phyloP scores from a whole-genome alignment of 1,139 yeast genomes.

The Hyphopichia pseudoburtonii region DNA sequence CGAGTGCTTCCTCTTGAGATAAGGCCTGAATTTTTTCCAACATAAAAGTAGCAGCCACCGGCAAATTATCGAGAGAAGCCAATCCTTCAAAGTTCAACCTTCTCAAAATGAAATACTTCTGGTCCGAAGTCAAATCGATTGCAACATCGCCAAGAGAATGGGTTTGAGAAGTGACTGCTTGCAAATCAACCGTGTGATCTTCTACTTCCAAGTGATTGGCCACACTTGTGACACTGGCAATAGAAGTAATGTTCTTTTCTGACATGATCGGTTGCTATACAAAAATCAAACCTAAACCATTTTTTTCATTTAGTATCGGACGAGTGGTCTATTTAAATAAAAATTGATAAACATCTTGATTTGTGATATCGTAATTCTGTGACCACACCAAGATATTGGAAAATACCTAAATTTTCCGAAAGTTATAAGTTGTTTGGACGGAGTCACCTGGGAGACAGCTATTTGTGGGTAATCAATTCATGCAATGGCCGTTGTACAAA shows the following conservation, averaged over 20 bases:
- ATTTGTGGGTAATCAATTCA: too few species aligned
- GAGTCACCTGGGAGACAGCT: too few species aligned
- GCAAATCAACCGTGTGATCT: constrained; percentile 19
- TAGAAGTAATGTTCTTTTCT: background rate
- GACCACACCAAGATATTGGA: too few species aligned
- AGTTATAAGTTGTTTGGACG: too few species aligned
- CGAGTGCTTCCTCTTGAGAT: constrained; percentile 20
- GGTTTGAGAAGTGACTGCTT: constrained; percentile 19
- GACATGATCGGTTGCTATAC: background rate
- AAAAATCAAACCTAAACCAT: too few species aligned
- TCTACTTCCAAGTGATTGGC: constrained; percentile 10
- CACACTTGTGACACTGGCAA: constrained; percentile 3
- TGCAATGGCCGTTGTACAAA: too few species aligned
- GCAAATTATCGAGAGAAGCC: constrained; percentile 24
- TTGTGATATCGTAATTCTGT: too few species aligned
- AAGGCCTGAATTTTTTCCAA: constrained; percentile 28
- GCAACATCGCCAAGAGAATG: constrained; percentile 28
- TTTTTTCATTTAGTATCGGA: too few species aligned
- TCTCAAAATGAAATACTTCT: constrained; percentile 26
- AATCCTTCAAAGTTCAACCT: constrained; percentile 29
- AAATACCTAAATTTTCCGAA: too few species aligned
- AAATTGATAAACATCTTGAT: too few species aligned
- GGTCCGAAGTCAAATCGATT: constrained; percentile 20
- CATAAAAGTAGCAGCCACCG: constrained; percentile 26
- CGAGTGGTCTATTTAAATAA: too few species aligned